Base-by-base conservation (phyloP, 1,139 yeast species). In the Protomyces inouyei region DNA sequence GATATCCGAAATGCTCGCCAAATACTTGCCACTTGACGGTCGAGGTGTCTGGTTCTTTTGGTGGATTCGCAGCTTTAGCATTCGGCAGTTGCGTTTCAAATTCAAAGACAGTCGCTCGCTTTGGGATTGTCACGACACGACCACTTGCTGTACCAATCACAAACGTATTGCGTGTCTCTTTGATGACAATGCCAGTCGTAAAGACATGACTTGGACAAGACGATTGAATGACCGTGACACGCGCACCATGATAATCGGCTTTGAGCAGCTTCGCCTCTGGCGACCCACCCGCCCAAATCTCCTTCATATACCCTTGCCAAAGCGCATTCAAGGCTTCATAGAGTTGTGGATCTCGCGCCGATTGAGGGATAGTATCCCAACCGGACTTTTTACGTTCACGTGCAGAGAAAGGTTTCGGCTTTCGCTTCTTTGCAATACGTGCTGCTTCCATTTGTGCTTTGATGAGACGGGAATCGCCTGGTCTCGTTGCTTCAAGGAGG, bases 161-260 rank as follows among this genome's bases (percentile, higher is more conserved):
- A 71, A 90, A 87, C 64, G 83, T 82, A 70, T 86, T 84, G 72
- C 88, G 92, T 6, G 93, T 83, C 72, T 93, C 98, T 87, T 95
- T 88, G 0, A 90, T 77, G 1, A 92, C 90, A 5, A 92, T 87
- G 0, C 98, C 98, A 52, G 79, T 70, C 18, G 82, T 71, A 0
- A 96, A 96, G 4, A 86, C 80, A 64, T 83, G 72, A 59, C 83
- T 81, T 1, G 80, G 77, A 70, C 88, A 88, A 21, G 78, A 76
- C 12, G 91, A 80, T 55, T 83, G 81, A 0, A 79, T 71, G 0
- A 92, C 93, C 16, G 80, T 79, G 25, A 92, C 67, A 52, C 77
- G 73, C 21, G 96, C 84, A 2, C 98, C 98, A 70, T 87, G 88
- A 74, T 82, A 88, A 72, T 93, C 98, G 0, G 96, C 93, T 68